Evolutionary conservation across 441 rosid species (phyloP), one percentile per base, ranked within the genome.

Genomic region (Heliophila coronopifolia): DNA sequence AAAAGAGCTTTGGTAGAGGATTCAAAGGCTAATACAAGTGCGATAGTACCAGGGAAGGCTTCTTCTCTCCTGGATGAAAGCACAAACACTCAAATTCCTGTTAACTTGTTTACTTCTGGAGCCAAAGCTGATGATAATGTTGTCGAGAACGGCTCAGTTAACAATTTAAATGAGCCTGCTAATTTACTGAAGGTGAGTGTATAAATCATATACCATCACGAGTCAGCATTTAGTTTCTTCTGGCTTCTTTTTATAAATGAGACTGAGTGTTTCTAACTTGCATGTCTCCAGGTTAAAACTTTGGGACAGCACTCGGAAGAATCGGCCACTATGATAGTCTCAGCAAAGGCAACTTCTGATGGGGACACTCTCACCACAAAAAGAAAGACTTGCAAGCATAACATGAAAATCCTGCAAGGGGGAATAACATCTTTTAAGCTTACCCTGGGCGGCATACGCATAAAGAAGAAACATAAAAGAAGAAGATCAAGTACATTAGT

Each of bases 381-480:
- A 14, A 79, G 71, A 70, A 79, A 73, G 77, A 48, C 13, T 61
- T 58, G 42, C 26, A 81, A 64, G 69, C 28, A 12, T 37, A 54
- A 42, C 35, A 41, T 11, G 55, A 61, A 63, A 30, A 62, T 17
- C 25, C 28, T 72, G 50, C 73, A 42, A 42, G 50, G 79, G 58
- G 75, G 96, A 48, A 35, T 73, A 27, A 78, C 44, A 9, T 61
- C 75, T 54, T 76, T 81, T 42, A 61, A 62, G 65, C 67, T 63
- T 46, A 34, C 77, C 41, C 22, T 87, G 5, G 70, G 47, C 31
- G 70, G 47, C 31, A 47, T 61, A 9, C 72, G 31, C 33, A 76
- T 50, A 69, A 84, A 59, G 34, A 75, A 76, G 69, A 77, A 71
- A 41, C 78, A 69, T 16, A 81, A 54, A 59, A 80, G 46, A 79